Evolutionary conservation across 805 yeast genomes (phyloP).

Genomic region (Barnettozyma siamensis): DNA sequence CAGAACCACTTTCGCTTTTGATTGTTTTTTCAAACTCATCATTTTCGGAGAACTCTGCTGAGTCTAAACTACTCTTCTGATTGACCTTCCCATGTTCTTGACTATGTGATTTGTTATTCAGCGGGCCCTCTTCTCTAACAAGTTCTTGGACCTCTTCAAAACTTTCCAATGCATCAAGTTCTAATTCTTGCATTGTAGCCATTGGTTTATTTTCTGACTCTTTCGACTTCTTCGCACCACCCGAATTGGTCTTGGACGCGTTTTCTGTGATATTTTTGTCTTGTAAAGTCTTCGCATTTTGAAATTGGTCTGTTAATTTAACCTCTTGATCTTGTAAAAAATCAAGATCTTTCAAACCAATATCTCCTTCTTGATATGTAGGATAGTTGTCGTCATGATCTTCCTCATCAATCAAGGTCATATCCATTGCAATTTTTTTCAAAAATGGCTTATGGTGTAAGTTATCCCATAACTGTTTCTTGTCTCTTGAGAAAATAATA

Average conservation of each 20-base stretch:
- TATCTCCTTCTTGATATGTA: background rate
- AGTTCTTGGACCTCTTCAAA: background rate
- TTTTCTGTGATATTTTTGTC: no score
- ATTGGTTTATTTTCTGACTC: no score
- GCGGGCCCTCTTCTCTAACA: background rate
- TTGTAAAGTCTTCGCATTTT: no score
- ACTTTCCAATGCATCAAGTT: background rate
- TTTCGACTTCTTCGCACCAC: no score
- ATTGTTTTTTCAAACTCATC: background rate
- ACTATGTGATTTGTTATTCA: background rate
- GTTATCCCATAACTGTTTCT: constrained; percentile 4
- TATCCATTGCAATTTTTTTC: constrained; percentile 5
- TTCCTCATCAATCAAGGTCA: background rate
- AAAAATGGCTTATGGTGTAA: constrained; percentile 4
- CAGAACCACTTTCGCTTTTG: background rate
- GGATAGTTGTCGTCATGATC: no score
- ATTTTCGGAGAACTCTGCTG: background rate
- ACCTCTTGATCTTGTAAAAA: no score
- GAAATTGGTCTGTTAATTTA: no score
- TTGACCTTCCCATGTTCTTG: background rate
- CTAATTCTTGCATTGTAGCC: no score
- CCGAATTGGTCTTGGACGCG: no score
- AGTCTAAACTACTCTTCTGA: background rate
- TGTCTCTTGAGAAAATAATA: constrained; percentile 4
- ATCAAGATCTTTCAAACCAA: background rate